Percentiles rank a stretch among this genome's conserved stretches.
phyloP scores from a whole-genome alignment of 2,329 filamentous ascomycete species.

The Talaromyces sp. region DNA sequence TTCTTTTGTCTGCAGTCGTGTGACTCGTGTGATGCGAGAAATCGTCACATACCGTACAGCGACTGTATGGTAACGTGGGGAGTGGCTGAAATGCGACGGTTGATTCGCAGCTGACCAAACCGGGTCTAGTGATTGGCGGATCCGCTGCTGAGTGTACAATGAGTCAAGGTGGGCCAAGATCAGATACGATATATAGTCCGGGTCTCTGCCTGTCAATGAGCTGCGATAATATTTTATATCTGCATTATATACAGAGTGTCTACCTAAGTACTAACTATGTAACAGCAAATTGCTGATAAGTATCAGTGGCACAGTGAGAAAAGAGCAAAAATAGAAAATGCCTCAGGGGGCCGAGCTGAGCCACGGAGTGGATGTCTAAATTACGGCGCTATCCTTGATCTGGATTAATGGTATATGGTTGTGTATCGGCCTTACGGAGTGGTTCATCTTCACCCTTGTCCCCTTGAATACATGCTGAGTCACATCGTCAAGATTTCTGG shows the following conservation, averaged over 20 bases:
- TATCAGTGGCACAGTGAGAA: neutral
- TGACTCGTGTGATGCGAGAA: slow-evolving; percentile 21
- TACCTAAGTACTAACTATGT: too few species aligned
- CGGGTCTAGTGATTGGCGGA: neutral
- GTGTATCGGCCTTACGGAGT: neutral
- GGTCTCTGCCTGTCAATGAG: too few species aligned
- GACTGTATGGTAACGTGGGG: slow-evolving; percentile 20
- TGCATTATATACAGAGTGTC: too few species aligned
- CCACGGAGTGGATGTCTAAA: neutral
- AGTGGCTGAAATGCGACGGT: too few species aligned
- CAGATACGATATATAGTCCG: too few species aligned
- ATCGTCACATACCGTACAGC: slow-evolving; percentile 27
- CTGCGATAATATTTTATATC: too few species aligned
- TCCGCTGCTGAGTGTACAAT: neutral
- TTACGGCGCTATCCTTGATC: neutral
- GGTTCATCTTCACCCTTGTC: neutral
- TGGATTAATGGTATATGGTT: neutral
- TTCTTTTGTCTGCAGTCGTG: slow-evolving; percentile 18
- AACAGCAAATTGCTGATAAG: too few species aligned
- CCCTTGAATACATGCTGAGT: neutral
- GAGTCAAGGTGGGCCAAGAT: neutral
- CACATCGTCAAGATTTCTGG: neutral
- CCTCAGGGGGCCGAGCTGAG: slow-evolving; percentile 12
- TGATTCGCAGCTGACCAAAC: too few species aligned
- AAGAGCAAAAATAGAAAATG: slow-evolving; percentile 4